phyloP scores from a whole-genome alignment of 306 rosid species.

The Casuarina cunninghamiana region DNA sequence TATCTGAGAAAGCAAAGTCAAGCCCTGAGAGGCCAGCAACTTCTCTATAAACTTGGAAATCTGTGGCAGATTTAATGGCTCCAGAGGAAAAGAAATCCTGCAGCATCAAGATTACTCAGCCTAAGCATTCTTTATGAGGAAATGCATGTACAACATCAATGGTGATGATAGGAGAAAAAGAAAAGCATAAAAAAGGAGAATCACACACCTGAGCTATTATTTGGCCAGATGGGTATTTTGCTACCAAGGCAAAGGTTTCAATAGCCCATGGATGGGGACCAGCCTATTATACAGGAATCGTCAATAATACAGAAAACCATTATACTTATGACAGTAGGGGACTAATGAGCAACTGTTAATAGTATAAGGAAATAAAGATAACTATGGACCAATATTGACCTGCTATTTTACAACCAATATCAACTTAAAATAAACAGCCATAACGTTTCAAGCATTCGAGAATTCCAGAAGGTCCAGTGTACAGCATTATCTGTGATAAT shows the following conservation, averaged over 20 bases:
- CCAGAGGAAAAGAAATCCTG: conserved; percentile 93
- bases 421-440: conserved; percentile 4
- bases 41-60: conserved; percentile 88
- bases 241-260: conserved; percentile 74
- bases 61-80: conserved; percentile 89
- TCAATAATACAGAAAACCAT: conserved; percentile 7
- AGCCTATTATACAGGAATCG: conserved; percentile 54
- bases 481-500: not conserved
- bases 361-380: conserved; percentile 12
- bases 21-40: conserved; percentile 94
- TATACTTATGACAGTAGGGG: conserved; percentile 15
- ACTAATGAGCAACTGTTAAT: conserved; percentile 15
- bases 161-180: not conserved
- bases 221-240: conserved; percentile 90
- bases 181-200: conserved; percentile 18
- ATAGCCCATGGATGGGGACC: conserved; percentile 96
- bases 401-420: not conserved
- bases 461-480: not conserved
- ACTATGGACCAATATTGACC: conserved; percentile 16
- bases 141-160: conserved; percentile 21
- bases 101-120: conserved; percentile 31
- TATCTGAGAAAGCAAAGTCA: conserved; percentile 84
- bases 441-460: not conserved
- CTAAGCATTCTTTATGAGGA: conserved; percentile 17
- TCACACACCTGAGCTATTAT: conserved; percentile 67